Conservation (phyloP, 768 basidiomycete species). For the Erythrobasidium yunnanense region DNA sequence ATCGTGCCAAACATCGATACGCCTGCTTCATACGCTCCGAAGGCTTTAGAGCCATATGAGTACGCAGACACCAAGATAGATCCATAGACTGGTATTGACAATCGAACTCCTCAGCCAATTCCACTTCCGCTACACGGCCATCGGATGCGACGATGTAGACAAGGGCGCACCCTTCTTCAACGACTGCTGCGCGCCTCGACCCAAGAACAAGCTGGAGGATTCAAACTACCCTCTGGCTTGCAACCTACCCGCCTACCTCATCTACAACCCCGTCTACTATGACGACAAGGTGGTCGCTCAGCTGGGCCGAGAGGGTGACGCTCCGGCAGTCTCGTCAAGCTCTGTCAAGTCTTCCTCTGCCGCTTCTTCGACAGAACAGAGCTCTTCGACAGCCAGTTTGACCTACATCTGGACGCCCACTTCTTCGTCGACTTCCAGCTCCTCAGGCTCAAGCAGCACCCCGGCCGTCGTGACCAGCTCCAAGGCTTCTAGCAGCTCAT, state of each 20-base stretch:
- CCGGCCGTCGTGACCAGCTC: not conserved
- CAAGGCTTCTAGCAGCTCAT: no score
- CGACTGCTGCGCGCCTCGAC: conserved; percentile 11
- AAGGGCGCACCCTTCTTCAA: conserved; percentile 8
- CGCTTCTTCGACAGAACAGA: not conserved
- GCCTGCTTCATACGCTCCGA: not conserved
- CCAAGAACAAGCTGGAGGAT: not conserved
- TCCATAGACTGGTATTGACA: no score
- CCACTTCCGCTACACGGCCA: conserved; percentile 25
- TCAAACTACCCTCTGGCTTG: conserved; percentile 3
- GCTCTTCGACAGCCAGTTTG: not conserved
- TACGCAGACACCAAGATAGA: not conserved
- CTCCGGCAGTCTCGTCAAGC: not conserved
- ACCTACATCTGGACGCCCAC: not conserved
- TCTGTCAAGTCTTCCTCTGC: not conserved
- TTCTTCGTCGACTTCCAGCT: not conserved
- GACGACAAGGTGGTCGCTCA: conserved; percentile 12
- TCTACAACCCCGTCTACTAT: conserved; percentile 17
- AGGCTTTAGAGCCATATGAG: conserved; percentile 17
- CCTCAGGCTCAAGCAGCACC: not conserved
- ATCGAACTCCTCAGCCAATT: not conserved
- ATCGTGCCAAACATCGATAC: conserved; percentile 14
- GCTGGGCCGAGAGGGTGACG: not conserved
- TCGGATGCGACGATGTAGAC: conserved; percentile 17
- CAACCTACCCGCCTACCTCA: conserved; percentile 7